Evolutionary conservation across 2,329 filamentous ascomycete species (phyloP).

Genomic region (Cadophora malorum): DNA sequence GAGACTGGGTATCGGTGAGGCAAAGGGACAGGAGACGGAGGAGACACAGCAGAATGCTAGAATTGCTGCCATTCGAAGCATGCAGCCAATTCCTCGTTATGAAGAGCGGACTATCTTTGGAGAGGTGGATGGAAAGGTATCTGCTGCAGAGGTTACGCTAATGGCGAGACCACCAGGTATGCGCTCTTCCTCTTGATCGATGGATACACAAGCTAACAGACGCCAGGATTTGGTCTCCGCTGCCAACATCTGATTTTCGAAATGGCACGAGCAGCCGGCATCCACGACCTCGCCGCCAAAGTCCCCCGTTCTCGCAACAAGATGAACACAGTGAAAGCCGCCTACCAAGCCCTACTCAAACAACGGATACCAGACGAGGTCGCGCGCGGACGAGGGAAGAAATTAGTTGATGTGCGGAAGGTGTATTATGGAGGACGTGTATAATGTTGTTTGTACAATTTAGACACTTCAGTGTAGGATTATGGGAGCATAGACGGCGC

Average conservation of each 20-base stretch:
- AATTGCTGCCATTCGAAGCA: constrained; percentile 85
- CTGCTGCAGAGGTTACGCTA: constrained; percentile 84
- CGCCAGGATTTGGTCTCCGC: constrained; percentile 87
- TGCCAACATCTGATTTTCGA: constrained; percentile 93
- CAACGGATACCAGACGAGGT: constrained; percentile 91
- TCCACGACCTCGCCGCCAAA: constrained; percentile 83
- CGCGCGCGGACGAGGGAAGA: constrained; percentile 87
- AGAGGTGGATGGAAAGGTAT: constrained; percentile 81
- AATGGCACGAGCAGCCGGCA: constrained; percentile 85
- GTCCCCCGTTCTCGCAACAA: constrained; percentile 89
- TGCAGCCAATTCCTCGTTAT: constrained; percentile 90
- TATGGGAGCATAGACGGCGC: constrained; percentile 32
- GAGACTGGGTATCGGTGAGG: constrained; percentile 85
- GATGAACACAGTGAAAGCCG: constrained; percentile 97
- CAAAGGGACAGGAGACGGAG: constrained; percentile 78
- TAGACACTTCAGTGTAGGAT: constrained; percentile 58
- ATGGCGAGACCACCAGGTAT: constrained; percentile 86
- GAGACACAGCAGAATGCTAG: constrained; percentile 75
- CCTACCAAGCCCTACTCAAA: constrained; percentile 79
- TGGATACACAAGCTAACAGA: constrained; percentile 21
- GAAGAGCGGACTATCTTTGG: constrained; percentile 93
- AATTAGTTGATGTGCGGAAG: constrained; percentile 94
- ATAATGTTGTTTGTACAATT: constrained; percentile 35
- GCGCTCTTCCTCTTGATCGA: constrained; percentile 39
- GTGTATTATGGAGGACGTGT: constrained; percentile 86